Evolutionary conservation across 768 basidiomycete species (phyloP).

Genomic region (Tephrocybe sp.): DNA sequence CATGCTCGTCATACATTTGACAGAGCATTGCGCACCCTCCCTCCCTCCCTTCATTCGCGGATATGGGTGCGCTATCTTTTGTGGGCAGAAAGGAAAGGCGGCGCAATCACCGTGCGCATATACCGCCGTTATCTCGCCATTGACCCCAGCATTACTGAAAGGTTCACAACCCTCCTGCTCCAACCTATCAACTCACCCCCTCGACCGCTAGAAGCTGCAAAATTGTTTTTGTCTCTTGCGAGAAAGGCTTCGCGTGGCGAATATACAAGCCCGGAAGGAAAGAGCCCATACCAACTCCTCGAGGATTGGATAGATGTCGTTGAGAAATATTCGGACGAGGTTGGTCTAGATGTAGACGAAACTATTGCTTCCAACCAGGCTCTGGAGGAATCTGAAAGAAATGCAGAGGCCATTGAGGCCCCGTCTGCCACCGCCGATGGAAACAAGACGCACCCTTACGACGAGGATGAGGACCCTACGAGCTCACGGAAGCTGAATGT

Average conservation of each 20-base stretch:
- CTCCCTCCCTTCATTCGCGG: conserved; percentile 87
- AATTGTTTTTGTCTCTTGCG: conserved; percentile 80
- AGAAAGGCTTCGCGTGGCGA: conserved; percentile 80
- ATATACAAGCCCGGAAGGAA: conserved; percentile 86
- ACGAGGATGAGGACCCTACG: conserved; percentile 82
- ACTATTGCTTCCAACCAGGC: conserved; percentile 56
- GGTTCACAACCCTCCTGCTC: conserved; percentile 69
- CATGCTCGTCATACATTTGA: conserved; percentile 95
- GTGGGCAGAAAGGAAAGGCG: conserved; percentile 86
- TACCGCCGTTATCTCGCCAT: conserved; percentile 89
- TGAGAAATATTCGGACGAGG: conserved; percentile 87
- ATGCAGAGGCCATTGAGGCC: conserved; percentile 30
- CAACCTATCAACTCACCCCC: conserved; percentile 52
- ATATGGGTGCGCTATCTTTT: conserved; percentile 92
- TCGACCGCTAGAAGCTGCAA: conserved; percentile 90
- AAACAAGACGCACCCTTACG: conserved; percentile 50
- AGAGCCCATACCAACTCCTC: conserved; percentile 93
- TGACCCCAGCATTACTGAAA: conserved; percentile 79
- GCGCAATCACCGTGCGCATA: conserved; percentile 71
- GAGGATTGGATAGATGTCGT: conserved; percentile 91
- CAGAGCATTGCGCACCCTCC: conserved; percentile 88
- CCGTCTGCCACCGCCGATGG: conserved; percentile 55
- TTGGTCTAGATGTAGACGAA: conserved; percentile 83
- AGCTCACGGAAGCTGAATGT: conserved; percentile 76
- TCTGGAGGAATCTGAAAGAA: conserved; percentile 46